Evolutionary conservation across 2,329 filamentous ascomycete species (phyloP).

Genomic region (Eutypa lata): DNA sequence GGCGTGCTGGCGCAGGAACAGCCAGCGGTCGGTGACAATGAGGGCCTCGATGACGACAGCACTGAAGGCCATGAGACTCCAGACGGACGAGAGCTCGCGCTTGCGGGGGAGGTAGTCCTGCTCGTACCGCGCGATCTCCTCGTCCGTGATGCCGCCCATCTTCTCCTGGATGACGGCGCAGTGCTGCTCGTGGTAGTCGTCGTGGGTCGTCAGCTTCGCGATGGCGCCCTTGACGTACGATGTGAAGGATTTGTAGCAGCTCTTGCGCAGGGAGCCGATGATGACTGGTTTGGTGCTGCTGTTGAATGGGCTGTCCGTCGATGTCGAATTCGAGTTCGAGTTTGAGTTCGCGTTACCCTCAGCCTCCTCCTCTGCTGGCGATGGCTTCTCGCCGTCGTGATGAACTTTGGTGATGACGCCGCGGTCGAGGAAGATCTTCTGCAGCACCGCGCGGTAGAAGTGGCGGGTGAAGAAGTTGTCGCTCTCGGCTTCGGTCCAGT

Average conservation of each 20-base stretch:
- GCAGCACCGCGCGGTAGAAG: conserved; percentile 86
- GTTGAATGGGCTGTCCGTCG: conserved; percentile 41
- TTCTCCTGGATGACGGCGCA: conserved; percentile 61
- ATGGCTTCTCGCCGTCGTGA: conserved; percentile 32
- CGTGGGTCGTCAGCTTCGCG: conserved; percentile 63
- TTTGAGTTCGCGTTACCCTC: no score
- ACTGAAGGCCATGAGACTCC: conserved; percentile 95
- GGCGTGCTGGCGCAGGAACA: conserved; percentile 76
- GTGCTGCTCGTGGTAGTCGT: conserved; percentile 49
- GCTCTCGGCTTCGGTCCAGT: conserved; percentile 82
- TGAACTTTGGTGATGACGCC: conserved; percentile 66
- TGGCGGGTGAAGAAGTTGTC: conserved; percentile 88
- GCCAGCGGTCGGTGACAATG: conserved; percentile 87
- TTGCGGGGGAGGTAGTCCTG: conserved; percentile 60
- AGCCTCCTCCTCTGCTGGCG: conserved; percentile 9
- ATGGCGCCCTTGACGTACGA: conserved; percentile 80
- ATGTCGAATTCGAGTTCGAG: conserved; percentile 12
- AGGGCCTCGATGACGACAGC: conserved; percentile 84
- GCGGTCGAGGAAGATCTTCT: conserved; percentile 86
- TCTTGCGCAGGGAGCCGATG: conserved; percentile 79
- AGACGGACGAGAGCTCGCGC: conserved; percentile 81
- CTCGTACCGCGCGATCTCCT: conserved; percentile 72
- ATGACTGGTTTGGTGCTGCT: conserved; percentile 75
- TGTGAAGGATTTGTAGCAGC: conserved; percentile 71
- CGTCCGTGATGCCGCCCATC: conserved; percentile 68